Evolutionary conservation across 2,329 filamentous ascomycete genomes (phyloP).

Genomic region (Juglanconis sp.): DNA sequence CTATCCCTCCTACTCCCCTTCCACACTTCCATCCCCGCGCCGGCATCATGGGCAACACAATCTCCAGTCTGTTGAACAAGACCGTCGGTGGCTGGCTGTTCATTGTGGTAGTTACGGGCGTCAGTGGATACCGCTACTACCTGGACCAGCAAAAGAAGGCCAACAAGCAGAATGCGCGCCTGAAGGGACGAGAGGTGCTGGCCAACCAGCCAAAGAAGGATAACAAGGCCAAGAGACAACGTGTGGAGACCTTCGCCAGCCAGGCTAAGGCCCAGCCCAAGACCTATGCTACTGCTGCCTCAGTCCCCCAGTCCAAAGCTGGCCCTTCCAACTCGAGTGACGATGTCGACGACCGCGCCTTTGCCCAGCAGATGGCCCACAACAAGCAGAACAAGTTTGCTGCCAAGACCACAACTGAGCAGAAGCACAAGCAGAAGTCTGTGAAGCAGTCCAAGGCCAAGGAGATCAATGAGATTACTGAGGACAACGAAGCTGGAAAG

Average conservation of each 20-base stretch:
- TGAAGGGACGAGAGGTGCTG: conserved; percentile 27
- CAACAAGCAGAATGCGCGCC: conserved; percentile 23
- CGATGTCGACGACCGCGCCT: conserved; percentile 67
- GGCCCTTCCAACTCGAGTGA: conserved; percentile 39
- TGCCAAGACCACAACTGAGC: conserved; percentile 54
- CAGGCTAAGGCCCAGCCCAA: conserved; percentile 34
- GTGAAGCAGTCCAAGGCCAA: conserved; percentile 66
- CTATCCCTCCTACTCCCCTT: background rate
- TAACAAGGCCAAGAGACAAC: conserved; percentile 37
- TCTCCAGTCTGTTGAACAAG: conserved; percentile 27
- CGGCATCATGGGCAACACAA: conserved; percentile 31
- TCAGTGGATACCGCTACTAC: conserved; percentile 23
- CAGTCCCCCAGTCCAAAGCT: conserved; percentile 21
- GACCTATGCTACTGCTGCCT: conserved; percentile 15
- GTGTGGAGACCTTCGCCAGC: conserved; percentile 38
- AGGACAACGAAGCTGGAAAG: conserved; percentile 44
- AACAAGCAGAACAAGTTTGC: conserved; percentile 63
- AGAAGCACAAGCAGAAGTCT: conserved; percentile 65
- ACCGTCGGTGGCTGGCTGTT: conserved; percentile 30
- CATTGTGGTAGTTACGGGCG: conserved; percentile 25
- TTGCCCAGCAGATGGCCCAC: conserved; percentile 69
- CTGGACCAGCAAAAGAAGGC: conserved; percentile 22
- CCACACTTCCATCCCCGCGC: background rate
- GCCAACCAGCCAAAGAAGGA: conserved; percentile 35
- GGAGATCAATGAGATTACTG: conserved; percentile 50